Conservation (phyloP, 768 basidiomycete genomes). For the Xerocomellus chrysenteron region DNA sequence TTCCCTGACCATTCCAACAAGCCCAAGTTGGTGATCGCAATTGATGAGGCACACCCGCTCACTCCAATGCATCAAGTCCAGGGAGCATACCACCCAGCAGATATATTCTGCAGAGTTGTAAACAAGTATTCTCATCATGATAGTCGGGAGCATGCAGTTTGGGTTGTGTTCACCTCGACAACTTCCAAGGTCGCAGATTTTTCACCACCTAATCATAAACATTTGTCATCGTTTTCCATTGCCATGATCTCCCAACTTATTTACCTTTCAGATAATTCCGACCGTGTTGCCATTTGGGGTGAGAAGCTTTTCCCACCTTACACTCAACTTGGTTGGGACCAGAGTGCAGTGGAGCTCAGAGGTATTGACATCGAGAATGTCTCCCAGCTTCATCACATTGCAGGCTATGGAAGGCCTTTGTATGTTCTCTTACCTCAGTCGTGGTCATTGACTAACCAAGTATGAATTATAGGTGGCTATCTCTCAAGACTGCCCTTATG, state of each 20-base stretch:
- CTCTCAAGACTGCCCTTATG: not conserved
- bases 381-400: not conserved
- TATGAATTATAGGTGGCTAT: slow-evolving; percentile 1
- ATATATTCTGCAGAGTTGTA: slow-evolving; percentile 2
- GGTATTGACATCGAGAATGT: not conserved
- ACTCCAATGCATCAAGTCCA: not conserved
- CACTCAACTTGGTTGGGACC: slow-evolving; percentile 19
- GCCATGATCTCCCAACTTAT: not conserved
- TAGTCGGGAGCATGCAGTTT: slow-evolving; percentile 1
- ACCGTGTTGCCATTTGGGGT: not conserved
- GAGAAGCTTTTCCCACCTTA: slow-evolving; percentile 4
- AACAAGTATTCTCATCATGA: slow-evolving; percentile 6
- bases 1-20: not conserved
- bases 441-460: not conserved
- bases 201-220: not conserved
- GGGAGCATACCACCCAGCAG: not conserved
- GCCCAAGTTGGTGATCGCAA: slow-evolving; percentile 13
- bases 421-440: not conserved
- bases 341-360: not conserved
- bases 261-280: slow-evolving; percentile 7
- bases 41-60: slow-evolving; percentile 14
- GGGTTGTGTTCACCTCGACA: slow-evolving; percentile 18
- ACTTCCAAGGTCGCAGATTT: slow-evolving; percentile 10
- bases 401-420: not conserved
- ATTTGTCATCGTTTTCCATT: not conserved